Evolutionary conservation across 495 filamentous ascomycete genomes (phyloP).

Genomic region (Articulospora tetracladia): DNA sequence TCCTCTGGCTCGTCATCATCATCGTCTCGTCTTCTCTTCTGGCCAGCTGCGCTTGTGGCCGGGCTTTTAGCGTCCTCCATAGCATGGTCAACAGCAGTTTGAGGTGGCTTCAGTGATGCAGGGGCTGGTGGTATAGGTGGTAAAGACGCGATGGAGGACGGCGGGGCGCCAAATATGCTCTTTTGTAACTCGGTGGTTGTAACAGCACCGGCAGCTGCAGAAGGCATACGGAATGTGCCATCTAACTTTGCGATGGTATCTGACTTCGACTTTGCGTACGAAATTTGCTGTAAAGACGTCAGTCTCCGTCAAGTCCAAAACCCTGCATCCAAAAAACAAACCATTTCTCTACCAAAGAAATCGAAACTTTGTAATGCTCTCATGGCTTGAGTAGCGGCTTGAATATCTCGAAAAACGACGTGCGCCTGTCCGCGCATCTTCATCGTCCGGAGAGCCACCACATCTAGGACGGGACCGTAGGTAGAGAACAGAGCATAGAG

Average conservation of each 20-base stretch:
- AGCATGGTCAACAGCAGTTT: constrained; percentile 31
- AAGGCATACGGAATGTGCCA: constrained; percentile 75
- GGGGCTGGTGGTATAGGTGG: constrained; percentile 38
- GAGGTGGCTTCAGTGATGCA: constrained; percentile 36
- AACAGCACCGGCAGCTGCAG: constrained; percentile 45
- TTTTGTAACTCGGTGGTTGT: constrained; percentile 74
- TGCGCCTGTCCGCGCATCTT: constrained; percentile 97
- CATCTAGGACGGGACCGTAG: constrained; percentile 88
- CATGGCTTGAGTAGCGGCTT: constrained; percentile 86
- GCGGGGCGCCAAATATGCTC: constrained; percentile 72
- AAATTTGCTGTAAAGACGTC: constrained; percentile 63
- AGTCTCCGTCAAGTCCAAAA: not conserved
- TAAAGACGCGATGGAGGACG: constrained; percentile 32
- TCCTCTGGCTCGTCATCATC: constrained; percentile 52
- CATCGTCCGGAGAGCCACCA: constrained; percentile 81
- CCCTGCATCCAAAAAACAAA: constrained; percentile 36
- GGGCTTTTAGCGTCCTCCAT: constrained; percentile 40
- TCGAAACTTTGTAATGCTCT: constrained; percentile 80
- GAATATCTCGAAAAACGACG: constrained; percentile 82
- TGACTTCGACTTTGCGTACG: constrained; percentile 84
- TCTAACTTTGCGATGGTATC: constrained; percentile 84
- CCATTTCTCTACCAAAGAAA: constrained; percentile 84
- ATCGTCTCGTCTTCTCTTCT: constrained; percentile 70
- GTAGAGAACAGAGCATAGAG: constrained; percentile 93
- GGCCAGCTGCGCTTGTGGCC: constrained; percentile 36